Evolutionary conservation across 108 stramenopile species (phyloP), one percentile per base, ranked within the genome.

Genomic region (Nannochloropsis oceanica): DNA sequence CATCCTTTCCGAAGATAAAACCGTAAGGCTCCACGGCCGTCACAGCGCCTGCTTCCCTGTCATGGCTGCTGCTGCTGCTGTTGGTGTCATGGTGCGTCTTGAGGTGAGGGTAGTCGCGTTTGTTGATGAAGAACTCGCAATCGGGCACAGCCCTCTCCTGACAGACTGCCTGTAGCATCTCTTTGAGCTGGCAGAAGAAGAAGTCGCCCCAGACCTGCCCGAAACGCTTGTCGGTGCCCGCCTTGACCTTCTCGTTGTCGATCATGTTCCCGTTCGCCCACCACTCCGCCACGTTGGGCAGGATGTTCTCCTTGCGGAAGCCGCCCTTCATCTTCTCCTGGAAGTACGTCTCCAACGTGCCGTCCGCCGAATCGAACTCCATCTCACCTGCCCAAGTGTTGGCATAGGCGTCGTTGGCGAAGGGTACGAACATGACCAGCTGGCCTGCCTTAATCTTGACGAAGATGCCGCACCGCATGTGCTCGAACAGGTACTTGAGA

Each of bases 211-310:
- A 99, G 87, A 92, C 92, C 86, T 96, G 94, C 24, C n/a, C 24
- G 25, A 44, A 42, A 44, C 91, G 92, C 83, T 94, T 93, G 24
- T 93, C 90, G 43, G 89, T 91, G 85, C 79, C 34, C 7, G 80
- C 80, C 80, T 25, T 25, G 25, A 81, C 91, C 92, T 96, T 91
- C 90, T 97, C 97, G 89, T 99, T 99, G 90, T 98, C 98, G 85
- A 99, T 98, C 90, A 99, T 99, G 85, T 99, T 99, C 10, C 99
- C 99, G 89, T 99, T 99, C 42, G 99, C 99, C 99, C 99, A 99
- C 99, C 99, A 99, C 82, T 95, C 94, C 20, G 27, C 44, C 46
- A 89, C 85, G 82, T 96, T 96, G 13, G 91, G 86, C 82, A 95
- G 95, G 24, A 98, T 92, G 79, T 96, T 93, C 89, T 97, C 96